Evolutionary conservation across 352 stramenopile species (phyloP), one percentile per base, ranked within the genome.

Genomic region (Paralagenidium karlingii): DNA sequence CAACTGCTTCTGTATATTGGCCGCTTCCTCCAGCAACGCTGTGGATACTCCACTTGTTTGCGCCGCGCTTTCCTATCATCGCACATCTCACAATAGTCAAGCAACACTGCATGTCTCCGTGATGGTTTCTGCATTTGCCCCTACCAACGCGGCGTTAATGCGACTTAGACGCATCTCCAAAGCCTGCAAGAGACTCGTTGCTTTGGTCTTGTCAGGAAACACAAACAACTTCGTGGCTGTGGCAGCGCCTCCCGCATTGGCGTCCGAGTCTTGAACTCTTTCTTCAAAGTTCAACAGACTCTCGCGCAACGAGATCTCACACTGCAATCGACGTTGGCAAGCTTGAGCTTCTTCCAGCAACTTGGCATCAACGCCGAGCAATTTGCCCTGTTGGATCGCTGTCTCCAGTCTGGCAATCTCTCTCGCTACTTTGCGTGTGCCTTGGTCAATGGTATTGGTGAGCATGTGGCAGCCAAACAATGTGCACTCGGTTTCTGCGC

Each of bases 401-500:
- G 73, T 63, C 32, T 77, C 70, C 8, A 90, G 58, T 0, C 71
- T 66, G 26, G 59, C 58, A 36, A 89, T 82, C 33, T 78, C 63
- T 15, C 55, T 62, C 9, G 50, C 24, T 65, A 60, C 49, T 65
- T 65, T 0, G 67, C 63, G 30, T 69, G n/a, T n/a, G n/a, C n/a
- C n/a, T n/a, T n/a, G n/a, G n/a, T n/a, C n/a, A n/a, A n/a, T n/a
- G n/a, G n/a, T n/a, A n/a, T n/a, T n/a, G n/a, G n/a, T n/a, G n/a
- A n/a, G n/a, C n/a, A n/a, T 63, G 30, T 84, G 58, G 28, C 63
- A 82, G 6, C 76, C 73, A 33, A 79, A 90, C n/a, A 90, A 60
- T 39, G 65, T 86, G 30, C 71, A 85, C 46, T 90, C 76, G 36
- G 66, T 67, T 47, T 90, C 76, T 12, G 68, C 73, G 30, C 68